Conservation (phyloP, 257 asterid genomes). For the Prunella vulgaris region DNA sequence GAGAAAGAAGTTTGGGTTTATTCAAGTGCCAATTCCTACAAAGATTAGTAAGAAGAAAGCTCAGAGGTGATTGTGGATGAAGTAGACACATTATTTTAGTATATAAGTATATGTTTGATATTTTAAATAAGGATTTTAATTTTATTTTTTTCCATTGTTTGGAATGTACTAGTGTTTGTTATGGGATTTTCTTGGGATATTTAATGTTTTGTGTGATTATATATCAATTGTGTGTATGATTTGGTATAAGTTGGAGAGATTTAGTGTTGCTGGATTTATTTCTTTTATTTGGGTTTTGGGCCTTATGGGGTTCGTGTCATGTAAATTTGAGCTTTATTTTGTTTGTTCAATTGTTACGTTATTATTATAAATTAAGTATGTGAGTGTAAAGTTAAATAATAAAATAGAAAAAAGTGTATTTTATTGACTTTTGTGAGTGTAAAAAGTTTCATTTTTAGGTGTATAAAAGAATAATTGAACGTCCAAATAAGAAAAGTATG, state of each 20-base stretch:
- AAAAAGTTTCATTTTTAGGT: too few species aligned
- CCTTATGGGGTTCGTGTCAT: not conserved
- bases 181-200: not conserved
- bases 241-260: not conserved
- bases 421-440: too few species aligned
- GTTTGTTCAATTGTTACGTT: too few species aligned
- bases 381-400: too few species aligned
- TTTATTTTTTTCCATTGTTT: not conserved
- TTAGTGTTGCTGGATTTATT: not conserved
- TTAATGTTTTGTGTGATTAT: slow-evolving; percentile 18
- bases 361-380: too few species aligned
- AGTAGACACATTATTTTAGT: not conserved
- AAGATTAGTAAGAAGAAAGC: slow-evolving; percentile 62
- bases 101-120: not conserved
- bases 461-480: too few species aligned
- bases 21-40: slow-evolving; percentile 62
- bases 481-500: too few species aligned
- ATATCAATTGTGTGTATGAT: slow-evolving; percentile 5
- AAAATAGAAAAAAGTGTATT: too few species aligned
- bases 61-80: slow-evolving; percentile 39
- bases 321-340: not conserved
- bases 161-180: not conserved
- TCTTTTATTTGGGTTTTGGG: not conserved
- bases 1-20: slow-evolving; percentile 90
- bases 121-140: not conserved